Base-by-base conservation (phyloP, 768 basidiomycete genomes). In the Lanmaoa pseudosensibilis region DNA sequence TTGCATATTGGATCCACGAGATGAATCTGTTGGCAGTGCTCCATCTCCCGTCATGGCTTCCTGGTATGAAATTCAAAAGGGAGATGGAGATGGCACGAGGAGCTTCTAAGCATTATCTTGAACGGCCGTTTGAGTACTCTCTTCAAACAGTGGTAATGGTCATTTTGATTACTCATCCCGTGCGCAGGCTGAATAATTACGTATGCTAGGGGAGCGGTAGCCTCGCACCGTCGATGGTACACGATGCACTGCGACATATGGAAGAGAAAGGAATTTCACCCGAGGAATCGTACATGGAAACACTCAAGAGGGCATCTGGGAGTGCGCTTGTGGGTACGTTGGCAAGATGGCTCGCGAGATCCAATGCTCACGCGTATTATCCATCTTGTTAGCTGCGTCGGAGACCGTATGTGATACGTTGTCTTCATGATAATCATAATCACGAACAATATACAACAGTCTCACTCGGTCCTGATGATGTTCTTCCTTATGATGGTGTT, bases 291-390 rank as follows among this genome's bases (percentile, higher is more conserved):
- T 51, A 44, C 55, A 52, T 46, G 33, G 13, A 21, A 0, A 19
- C 13, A 1, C 55, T 62, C 25, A 54, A 51, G 38, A 46, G 49
- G 6, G 51, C 32, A 3, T 40, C 51, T 21, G 60, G 38, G 16
- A 57, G 13, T 2, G 60, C 36, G 0, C 48, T 62, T 23, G 18
- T 56, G 5, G 60, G 59, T 62, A 27, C 10, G 19, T 10, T 45
- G 13, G 7, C 32, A 10, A 4, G 18, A n/a, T 25, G 3, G 4
- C 39, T 36, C 3, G 19, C 4, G 18, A 7, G 5, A 19, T 18
- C 2, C 21, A 8, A 32, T 4, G 4, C 36, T 44, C 1, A 37
- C 18, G 5, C 12, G 40, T 37, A 2, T 37, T 12, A 3, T 40
- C 21, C 8, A 13, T 23, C 27, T 5, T 18, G 5, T 32, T 15